Evolutionary conservation across 2,329 filamentous ascomycete genomes (phyloP), one percentile per base, ranked within the genome.

Genomic region (Stagonosporopsis chrysanthemi): DNA sequence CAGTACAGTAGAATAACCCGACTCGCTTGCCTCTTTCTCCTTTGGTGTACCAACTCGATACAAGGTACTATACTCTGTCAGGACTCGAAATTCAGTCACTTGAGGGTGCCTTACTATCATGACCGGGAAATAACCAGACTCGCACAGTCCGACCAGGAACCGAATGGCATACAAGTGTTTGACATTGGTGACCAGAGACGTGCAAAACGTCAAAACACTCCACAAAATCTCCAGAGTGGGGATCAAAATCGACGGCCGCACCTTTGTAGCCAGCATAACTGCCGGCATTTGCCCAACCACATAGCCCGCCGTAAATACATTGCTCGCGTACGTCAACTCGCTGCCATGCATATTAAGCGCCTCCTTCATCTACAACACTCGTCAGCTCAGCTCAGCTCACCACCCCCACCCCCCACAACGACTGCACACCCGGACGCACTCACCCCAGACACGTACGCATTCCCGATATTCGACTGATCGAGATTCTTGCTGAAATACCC

Each of bases 21-120:
- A 72, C 66, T n/a, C 73, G 68, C 33, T 73, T 69, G 17, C 69
- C 69, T 24, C 73, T 52, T 43, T 75, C 72, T 40, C 60, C 67
- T 49, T 77, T 74, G 0, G 75, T 79, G 48, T 80, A 81, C 79
- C 78, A 81, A 6, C 75, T 77, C 2, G 76, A 73, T 0, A 80
- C 64, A 9, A 80, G 55, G 46, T 72, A 73, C 58, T 65, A 11
- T 1, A 9, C 1, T 8, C 2, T 2, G 19, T 48, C 60, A 55
- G 62, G 35, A 43, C 4, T 8, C 4, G 11, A 15, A 9, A 1
- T 28, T 3, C 14, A n/a, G 14, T 2, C 24, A 15, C 5, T 19
- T 22, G 4, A 24, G 19, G 9, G 2, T 14, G 15, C 60, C 62
- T 61, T 43, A 67, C 62, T 19, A 68, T 69, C 60, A 71, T 74